Conservation (phyloP, 768 basidiomycete genomes). For the Saitozyma sp. region DNA sequence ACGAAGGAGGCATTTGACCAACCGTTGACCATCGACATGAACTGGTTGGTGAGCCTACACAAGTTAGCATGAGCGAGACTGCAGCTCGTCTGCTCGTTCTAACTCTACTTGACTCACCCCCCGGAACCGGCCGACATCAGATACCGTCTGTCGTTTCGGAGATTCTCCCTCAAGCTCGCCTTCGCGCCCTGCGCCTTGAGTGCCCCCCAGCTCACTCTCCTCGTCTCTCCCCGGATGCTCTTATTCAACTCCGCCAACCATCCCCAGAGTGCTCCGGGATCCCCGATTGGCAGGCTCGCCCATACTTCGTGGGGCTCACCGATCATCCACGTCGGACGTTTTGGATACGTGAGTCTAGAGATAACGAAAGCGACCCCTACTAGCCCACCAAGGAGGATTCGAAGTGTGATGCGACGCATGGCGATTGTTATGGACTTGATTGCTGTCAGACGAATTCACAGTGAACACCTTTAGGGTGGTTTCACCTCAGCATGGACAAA, state of each 20-base stretch:
- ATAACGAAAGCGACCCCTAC: too few species aligned
- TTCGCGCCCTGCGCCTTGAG: slow-evolving; percentile 8
- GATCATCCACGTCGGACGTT: too few species aligned
- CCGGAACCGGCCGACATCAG: not conserved
- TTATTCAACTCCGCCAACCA: not conserved
- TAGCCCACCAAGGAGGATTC: too few species aligned
- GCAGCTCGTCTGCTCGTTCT: not conserved
- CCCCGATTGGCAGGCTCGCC: too few species aligned
- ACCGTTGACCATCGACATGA: slow-evolving; percentile 14
- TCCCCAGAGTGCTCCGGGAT: too few species aligned
- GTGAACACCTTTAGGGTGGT: too few species aligned
- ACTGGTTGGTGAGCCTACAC: slow-evolving; percentile 8
- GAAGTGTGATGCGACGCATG: too few species aligned
- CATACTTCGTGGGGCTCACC: too few species aligned
- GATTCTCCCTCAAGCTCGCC: slow-evolving; percentile 10
- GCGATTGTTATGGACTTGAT: too few species aligned
- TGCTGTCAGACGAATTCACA: too few species aligned
- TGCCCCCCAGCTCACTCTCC: slow-evolving; percentile 1
- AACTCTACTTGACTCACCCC: not conserved
- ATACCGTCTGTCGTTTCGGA: slow-evolving; percentile 6
- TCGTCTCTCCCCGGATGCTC: not conserved
- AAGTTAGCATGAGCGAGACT: not conserved
- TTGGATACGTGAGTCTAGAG: too few species aligned
- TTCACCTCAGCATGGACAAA: too few species aligned
- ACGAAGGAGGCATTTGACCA: not conserved